phyloP scores from a whole-genome alignment of 2,329 filamentous ascomycete genomes.

The Zopfia rhizophila region DNA sequence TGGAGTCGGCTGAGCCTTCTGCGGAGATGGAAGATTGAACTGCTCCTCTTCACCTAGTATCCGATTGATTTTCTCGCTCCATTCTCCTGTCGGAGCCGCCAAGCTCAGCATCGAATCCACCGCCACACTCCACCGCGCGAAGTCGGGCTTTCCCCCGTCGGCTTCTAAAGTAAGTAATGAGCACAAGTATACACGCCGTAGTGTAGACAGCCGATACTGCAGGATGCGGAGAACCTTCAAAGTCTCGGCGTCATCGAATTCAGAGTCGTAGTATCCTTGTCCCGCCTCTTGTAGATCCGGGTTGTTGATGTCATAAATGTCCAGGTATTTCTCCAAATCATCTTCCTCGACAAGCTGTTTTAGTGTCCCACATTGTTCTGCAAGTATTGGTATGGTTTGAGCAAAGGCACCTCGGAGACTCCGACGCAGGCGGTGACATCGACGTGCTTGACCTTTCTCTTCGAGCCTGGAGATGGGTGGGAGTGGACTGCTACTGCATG shows the following conservation, averaged over 20 bases:
- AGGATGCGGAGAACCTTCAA: conserved; percentile 78
- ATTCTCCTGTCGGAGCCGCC: conserved; percentile 68
- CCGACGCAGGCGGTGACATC: conserved; percentile 82
- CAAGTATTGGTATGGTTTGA: conserved; percentile 76
- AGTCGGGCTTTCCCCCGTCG: conserved; percentile 79
- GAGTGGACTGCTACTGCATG: conserved; percentile 79
- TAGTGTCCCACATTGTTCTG: conserved; percentile 74
- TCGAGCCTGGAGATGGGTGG: conserved; percentile 94
- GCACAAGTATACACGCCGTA: conserved; percentile 87
- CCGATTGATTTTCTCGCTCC: conserved; percentile 72
- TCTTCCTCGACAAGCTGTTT: conserved; percentile 79
- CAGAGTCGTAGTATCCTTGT: conserved; percentile 68
- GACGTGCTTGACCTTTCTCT: conserved; percentile 79
- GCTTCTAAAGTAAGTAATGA: conserved; percentile 89
- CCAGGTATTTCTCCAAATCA: conserved; percentile 91
- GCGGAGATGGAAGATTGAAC: conserved; percentile 62
- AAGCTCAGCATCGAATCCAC: conserved; percentile 78
- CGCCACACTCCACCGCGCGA: conserved; percentile 80
- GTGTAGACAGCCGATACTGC: conserved; percentile 77
- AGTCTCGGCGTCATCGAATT: conserved; percentile 79
- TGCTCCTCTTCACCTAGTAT: conserved; percentile 83
- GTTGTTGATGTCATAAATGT: conserved; percentile 66
- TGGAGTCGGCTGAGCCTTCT: conserved; percentile 71
- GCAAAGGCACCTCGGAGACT: conserved; percentile 76
- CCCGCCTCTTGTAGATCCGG: conserved; percentile 59